phyloP scores from a whole-genome alignment of 2,329 filamentous ascomycete species.

The Fusarium avenaceum region DNA sequence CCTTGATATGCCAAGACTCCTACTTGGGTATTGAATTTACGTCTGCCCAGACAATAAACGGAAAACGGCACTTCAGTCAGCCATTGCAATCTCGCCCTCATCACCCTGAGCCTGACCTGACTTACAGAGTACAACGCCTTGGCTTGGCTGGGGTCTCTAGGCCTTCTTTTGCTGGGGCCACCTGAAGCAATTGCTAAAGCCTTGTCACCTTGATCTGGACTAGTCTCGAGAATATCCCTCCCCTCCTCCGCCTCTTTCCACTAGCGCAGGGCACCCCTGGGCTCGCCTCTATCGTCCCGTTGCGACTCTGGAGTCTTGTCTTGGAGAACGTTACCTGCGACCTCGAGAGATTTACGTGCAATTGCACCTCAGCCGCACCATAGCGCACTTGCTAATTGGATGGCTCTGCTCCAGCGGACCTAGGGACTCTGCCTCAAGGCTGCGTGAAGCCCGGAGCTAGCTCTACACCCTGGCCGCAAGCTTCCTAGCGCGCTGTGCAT shows the following conservation, averaged over 20 bases:
- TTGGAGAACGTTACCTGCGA: constrained; percentile 21
- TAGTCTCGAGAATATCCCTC: constrained; percentile 17
- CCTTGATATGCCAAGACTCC: constrained; percentile 19
- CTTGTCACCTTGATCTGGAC: constrained; percentile 26
- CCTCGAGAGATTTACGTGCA: constrained; percentile 26
- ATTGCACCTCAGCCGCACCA: constrained; percentile 46
- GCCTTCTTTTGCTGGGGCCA: constrained; percentile 3
- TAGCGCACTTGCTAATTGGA: constrained; percentile 35
- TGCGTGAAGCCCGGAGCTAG: constrained; percentile 29
- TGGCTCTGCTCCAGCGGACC: neutral
- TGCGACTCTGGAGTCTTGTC: constrained; percentile 16
- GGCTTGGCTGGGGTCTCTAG: neutral
- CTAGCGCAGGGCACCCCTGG: constrained; percentile 24
- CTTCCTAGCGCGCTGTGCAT: constrained; percentile 38
- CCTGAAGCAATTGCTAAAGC: constrained; percentile 32
- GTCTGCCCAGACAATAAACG: constrained; percentile 38
- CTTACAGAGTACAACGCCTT: constrained; percentile 7
- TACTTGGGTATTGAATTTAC: constrained; percentile 1
- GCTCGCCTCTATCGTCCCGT: constrained; percentile 14
- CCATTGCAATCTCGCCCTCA: constrained; percentile 10
- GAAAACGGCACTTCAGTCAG: constrained; percentile 27
- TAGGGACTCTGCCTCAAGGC: constrained; percentile 43
- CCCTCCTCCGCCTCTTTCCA: constrained; percentile 20
- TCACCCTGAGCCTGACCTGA: neutral
- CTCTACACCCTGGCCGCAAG: constrained; percentile 34